Conservation (phyloP, 805 yeast species). For the Saccharomycopsis sp. region DNA sequence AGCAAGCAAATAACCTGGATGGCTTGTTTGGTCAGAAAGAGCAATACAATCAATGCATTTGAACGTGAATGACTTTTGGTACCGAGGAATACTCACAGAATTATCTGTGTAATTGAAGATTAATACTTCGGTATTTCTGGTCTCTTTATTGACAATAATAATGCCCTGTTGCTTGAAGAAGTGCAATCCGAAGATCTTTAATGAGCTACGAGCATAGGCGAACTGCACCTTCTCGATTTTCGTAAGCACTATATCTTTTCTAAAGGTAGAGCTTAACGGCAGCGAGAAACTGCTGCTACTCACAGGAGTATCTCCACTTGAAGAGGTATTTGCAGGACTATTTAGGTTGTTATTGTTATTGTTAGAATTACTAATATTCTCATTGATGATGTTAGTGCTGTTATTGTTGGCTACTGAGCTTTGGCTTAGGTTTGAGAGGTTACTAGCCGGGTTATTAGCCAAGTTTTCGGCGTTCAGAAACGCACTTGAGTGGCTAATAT, state of each 20-base stretch:
- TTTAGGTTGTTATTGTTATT: not conserved
- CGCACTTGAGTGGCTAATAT: slow-evolving; percentile 18
- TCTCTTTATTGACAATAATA: slow-evolving; percentile 41
- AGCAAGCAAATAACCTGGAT: slow-evolving; percentile 41
- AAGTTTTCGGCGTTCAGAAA: slow-evolving; percentile 26
- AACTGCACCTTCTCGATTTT: slow-evolving; percentile 40
- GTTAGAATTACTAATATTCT: not conserved
- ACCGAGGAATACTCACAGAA: slow-evolving; percentile 30
- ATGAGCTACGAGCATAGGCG: slow-evolving; percentile 26
- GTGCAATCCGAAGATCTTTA: slow-evolving; percentile 35
- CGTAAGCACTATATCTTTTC: slow-evolving; percentile 69
- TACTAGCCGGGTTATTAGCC: slow-evolving; percentile 12
- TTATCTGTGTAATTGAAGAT: slow-evolving; percentile 34
- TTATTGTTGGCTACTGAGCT: slow-evolving; percentile 5
- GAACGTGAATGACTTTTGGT: slow-evolving; percentile 30
- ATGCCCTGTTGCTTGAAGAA: slow-evolving; percentile 56
- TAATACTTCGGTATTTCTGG: slow-evolving; percentile 42
- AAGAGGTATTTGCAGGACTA: not conserved
- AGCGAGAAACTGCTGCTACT: not conserved
- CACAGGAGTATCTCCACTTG: not conserved
- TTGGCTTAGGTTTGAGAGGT: not conserved
- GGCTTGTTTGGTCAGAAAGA: slow-evolving; percentile 28
- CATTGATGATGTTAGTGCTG: slow-evolving; percentile 21
- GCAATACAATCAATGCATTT: slow-evolving; percentile 36
- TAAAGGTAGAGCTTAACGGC: slow-evolving; percentile 34